Conservation (phyloP, 1,284 basidiomycete species). For the Coniophora puteana region DNA sequence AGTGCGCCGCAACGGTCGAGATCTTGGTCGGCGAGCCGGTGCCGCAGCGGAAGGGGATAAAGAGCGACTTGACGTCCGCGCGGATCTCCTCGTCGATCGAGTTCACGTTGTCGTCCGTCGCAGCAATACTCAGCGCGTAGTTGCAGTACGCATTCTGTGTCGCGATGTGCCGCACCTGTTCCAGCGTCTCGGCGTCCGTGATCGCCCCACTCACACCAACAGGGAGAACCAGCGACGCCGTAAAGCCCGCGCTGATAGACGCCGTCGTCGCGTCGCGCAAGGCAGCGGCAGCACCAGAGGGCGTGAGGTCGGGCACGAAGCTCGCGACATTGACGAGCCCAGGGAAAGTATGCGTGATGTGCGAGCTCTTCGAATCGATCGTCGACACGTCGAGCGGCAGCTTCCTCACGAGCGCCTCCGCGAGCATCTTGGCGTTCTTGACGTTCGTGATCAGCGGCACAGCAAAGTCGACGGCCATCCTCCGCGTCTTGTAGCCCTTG, state of each 20-base stretch:
- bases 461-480: conserved; percentile 99
- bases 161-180: conserved; percentile 65
- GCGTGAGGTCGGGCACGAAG: conserved; percentile 78
- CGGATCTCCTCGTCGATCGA: conserved; percentile 71
- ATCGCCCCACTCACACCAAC: conserved; percentile 62
- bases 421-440: conserved; percentile 97
- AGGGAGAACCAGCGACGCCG: conserved; percentile 77
- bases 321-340: conserved; percentile 89
- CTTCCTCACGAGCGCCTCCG: conserved; percentile 91
- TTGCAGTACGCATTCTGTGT: conserved; percentile 75
- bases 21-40: conserved; percentile 44
- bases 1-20: conserved; percentile 78
- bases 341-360: conserved; percentile 88
- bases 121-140: conserved; percentile 80
- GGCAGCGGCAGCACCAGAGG: conserved; percentile 55
- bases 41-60: conserved; percentile 74
- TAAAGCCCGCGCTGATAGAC: conserved; percentile 85
- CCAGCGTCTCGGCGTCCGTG: conserved; percentile 66
- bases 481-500: conserved; percentile 94
- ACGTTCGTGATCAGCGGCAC: conserved; percentile 98
- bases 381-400: conserved; percentile 85
- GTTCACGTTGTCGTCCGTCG: conserved; percentile 66
- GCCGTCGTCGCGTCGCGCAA: conserved; percentile 73
- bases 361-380: conserved; percentile 95
- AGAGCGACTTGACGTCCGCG: conserved; percentile 80